phyloP scores from a whole-genome alignment of 768 basidiomycete species.

The Arthromyces matolae region DNA sequence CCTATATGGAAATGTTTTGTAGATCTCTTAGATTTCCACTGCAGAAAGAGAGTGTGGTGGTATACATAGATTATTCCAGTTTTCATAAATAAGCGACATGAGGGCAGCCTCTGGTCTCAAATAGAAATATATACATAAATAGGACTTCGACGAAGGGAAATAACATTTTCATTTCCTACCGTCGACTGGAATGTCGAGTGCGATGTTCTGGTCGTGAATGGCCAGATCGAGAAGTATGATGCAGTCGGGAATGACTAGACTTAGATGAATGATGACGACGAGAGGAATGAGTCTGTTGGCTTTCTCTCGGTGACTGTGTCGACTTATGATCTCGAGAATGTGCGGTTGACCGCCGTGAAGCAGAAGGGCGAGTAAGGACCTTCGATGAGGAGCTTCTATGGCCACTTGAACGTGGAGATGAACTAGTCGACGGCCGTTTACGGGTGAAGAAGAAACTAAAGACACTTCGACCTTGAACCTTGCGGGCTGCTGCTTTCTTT shows the following conservation, averaged over 20 bases:
- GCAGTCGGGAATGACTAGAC: not conserved
- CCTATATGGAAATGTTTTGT: not conserved
- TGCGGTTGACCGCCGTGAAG: constrained; percentile 9
- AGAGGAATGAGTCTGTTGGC: constrained; percentile 2
- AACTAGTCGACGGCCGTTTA: constrained; percentile 13
- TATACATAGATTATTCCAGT: not conserved
- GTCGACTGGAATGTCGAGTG: constrained; percentile 10
- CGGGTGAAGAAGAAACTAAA: constrained; percentile 19
- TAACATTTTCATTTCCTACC: constrained; percentile 1
- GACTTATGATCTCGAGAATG: constrained; percentile 5
- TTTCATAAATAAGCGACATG: not conserved
- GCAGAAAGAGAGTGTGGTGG: not conserved
- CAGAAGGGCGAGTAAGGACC: constrained; percentile 11
- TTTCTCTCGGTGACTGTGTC: constrained; percentile 11
- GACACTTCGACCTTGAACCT: constrained; percentile 16
- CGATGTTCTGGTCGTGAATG: constrained; percentile 4
- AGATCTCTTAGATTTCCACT: constrained; percentile 1
- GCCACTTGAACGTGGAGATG: constrained; percentile 12
- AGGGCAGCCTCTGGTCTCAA: too few species aligned
- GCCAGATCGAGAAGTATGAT: constrained; percentile 1
- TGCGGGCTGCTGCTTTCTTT: constrained; percentile 2
- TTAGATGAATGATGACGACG: not conserved
- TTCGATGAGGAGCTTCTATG: constrained; percentile 8
- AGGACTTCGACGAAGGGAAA: not conserved
- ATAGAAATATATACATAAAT: constrained; percentile 3